Evolutionary conservation across 176 grass and related monocot species (phyloP).

Genomic region (Hsuehochloa calcarea): DNA sequence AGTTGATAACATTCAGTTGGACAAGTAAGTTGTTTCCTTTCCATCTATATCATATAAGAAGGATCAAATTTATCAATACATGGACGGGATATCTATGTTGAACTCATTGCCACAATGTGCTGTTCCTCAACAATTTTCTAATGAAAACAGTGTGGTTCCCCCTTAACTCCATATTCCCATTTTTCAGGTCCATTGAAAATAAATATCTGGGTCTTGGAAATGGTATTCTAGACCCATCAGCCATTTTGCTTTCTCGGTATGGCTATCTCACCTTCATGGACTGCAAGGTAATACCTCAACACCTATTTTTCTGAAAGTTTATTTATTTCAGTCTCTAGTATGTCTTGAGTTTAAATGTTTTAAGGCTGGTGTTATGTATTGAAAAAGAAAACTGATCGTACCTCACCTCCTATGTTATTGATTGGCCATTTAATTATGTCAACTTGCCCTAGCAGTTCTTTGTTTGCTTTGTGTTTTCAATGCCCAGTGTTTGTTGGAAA

Average conservation of each 20-base stretch:
- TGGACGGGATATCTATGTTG: background rate
- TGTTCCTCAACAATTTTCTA: background rate
- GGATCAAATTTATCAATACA: background rate
- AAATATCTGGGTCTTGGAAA: slow-evolving; percentile 86
- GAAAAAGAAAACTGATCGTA: background rate
- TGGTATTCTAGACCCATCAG: slow-evolving; percentile 94
- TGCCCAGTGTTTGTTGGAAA: background rate
- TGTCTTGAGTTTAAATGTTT: background rate
- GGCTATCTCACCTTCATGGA: slow-evolving; percentile 88
- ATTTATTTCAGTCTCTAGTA: slow-evolving; percentile 12
- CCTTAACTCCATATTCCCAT: background rate
- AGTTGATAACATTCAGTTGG: slow-evolving; percentile 84
- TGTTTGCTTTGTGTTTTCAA: background rate
- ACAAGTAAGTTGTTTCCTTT: slow-evolving; percentile 57
- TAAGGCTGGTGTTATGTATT: background rate
- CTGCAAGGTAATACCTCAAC: slow-evolving; percentile 66
- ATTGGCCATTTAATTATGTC: background rate
- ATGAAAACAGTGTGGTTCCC: background rate
- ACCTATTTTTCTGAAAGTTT: background rate
- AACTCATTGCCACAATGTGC: background rate
- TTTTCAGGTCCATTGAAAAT: slow-evolving; percentile 81
- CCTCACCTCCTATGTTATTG: too few species aligned
- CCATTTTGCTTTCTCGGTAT: slow-evolving; percentile 83
- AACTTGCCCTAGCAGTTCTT: background rate
- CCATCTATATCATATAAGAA: background rate